Evolutionary conservation across 225 moss, liverwort and hornwort species (phyloP), one percentile per base, ranked within the genome.

Genomic region (Straminergon stramineum): DNA sequence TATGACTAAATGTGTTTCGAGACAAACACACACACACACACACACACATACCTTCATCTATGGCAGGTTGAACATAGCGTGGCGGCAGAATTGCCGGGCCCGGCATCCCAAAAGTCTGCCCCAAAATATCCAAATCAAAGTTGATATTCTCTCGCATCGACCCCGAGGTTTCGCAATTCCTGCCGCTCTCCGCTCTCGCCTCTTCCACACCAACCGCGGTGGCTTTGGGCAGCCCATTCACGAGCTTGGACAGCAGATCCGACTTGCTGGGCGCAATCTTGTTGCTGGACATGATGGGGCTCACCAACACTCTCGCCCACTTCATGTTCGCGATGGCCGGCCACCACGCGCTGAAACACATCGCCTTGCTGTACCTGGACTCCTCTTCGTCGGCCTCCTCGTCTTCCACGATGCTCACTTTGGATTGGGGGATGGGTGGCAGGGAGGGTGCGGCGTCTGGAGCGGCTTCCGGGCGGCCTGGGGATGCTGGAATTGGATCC

Each of bases 201-300:
- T 87, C 87, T 48, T 89, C 89, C 17, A 70, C 83, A 51, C n/a
- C 88, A 6, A 17, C 73, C 52, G 73, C 66, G 68, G 84, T 53
- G 68, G 75, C 28, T 83, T 88, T 90, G 55, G 92, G 89, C 79
- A 90, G 83, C 45, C 74, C 87, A 64, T 83, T 89, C 79, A 88
- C 89, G 37, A 92, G 76, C 93, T 93, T 94, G 10, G 92, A 55
- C 84, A 93, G 79, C 58, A 93, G 88, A 65, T 94, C 94, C 75
- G 94, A 94, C 89, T 94, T 94, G 93, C 93, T 94, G 32, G 94
- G 94, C 76, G 94, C 91, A 45, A 94, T 94, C 81, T 86, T 94
- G 92, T 94, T 94, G 82, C 94, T 93, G 26, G 94, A 90, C 34
- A 90, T 18, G 65, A 91, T 86, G 35, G 94, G 94, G 86, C 89